These are phyloP conservation scores for Saxispiralis lemnorum DNA, from an alignment of 495 filamentous ascomycete genomes.

Conservation along the genomic window DNA sequence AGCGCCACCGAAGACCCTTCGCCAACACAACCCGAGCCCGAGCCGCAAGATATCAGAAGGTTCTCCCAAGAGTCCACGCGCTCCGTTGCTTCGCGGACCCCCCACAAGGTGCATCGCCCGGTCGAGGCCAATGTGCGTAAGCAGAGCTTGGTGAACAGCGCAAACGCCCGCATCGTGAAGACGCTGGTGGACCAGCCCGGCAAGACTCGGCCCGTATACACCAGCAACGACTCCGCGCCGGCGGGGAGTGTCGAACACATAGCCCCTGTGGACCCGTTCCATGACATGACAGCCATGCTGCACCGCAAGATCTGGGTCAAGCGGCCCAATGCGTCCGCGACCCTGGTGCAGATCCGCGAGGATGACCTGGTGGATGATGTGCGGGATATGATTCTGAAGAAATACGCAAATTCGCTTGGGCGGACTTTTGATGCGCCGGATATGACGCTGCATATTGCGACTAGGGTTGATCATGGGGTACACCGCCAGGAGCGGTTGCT, in stretches of 20 bases:
- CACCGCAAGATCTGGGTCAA: conserved; percentile 88
- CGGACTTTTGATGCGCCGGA: conserved; percentile 80
- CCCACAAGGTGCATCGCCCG: background rate
- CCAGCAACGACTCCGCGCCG: background rate
- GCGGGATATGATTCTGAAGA: conserved; percentile 75
- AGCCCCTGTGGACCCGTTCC: conserved; percentile 9
- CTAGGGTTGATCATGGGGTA: conserved; percentile 33
- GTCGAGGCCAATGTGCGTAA: background rate
- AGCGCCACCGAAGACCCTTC: background rate
- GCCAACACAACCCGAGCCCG: background rate
- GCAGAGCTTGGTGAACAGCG: conserved; percentile 8
- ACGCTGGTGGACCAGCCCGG: conserved; percentile 9
- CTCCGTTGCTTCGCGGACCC: background rate
- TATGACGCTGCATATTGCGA: conserved; percentile 46
- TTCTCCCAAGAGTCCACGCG: too few species aligned
- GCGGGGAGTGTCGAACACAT: background rate
- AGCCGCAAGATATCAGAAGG: too few species aligned
- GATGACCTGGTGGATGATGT: conserved; percentile 92
- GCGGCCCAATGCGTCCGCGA: conserved; percentile 66
- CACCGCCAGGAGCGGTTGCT: conserved; percentile 42
- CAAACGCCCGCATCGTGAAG: conserved; percentile 10
- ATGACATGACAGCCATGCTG: conserved; percentile 33
- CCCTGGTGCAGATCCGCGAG: conserved; percentile 64
- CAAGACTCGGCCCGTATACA: background rate
- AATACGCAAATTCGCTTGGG: conserved; percentile 85